Base-by-base conservation (phyloP, 129 eudicot genomes). In the Helichrysum umbraculigerum region DNA sequence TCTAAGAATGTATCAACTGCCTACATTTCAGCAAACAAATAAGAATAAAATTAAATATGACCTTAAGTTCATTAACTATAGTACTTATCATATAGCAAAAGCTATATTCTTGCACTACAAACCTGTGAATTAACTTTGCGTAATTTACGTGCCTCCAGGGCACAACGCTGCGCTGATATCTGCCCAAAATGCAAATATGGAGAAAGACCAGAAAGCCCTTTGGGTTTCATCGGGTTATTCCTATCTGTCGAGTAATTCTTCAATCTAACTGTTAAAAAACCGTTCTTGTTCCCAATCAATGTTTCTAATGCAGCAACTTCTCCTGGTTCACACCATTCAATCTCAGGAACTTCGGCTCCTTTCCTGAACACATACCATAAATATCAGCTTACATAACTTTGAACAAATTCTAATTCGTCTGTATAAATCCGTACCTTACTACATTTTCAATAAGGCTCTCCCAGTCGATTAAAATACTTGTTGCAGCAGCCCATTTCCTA, bases 131-230 rank as follows among this genome's bases (percentile, higher is more conserved):
- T 60, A 63, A 81, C 54, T 80, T 85, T 84, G 56, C 96, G 85
- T 32, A 91, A 82, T 72, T 83, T 87, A 57, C 84, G 86, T 21
- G 97, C 99, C 84, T 91, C 99, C 39, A 91, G 76, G 72, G 95
- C 99, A 86, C 99, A 95, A 29, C 95, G 85, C 69, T 91, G 99
- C 2, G 97, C 96, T 35, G 96, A 87, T 76, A 95, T 91, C 83
- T 95, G 97, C 64, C 97, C 99, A 77, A 95, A 95, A 75, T 95
- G 99, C 83, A 95, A 71, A 81, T 89, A 91, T 0, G 99, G 99
- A 79, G 99, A 95, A 71, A 95, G 88, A 35, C 99, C 92, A 68
- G 99, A 95, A 39, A 95, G 90, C 10, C 91, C 97, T 70, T 82
- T 82, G 41, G 95, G 86, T 71, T 91, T 95, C 77, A 79, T 7